A percentile compares a stretch with the other conserved stretches of the same genome.
These are phyloP conservation scores for Epichloe festucae DNA, from an alignment of 2,329 filamentous ascomycete species.

Conservation along the genomic window DNA sequence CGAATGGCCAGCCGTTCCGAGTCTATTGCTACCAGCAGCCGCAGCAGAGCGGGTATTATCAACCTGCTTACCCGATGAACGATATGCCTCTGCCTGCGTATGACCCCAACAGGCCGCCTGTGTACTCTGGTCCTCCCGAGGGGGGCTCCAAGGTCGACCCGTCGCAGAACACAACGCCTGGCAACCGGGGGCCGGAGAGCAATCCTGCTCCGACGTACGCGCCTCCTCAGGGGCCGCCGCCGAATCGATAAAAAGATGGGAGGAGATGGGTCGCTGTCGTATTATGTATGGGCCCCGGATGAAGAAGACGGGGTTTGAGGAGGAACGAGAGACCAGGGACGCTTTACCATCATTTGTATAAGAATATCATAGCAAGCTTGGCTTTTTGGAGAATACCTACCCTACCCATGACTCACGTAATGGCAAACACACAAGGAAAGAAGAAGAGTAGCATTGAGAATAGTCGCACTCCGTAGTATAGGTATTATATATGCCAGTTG, in stretches of 20 bases:
- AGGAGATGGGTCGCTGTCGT: too few species aligned
- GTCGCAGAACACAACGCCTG: constrained; percentile 25
- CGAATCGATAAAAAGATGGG: constrained; percentile 9
- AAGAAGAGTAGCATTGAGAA: background rate
- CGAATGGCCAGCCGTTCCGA: constrained; percentile 15
- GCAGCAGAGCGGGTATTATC: constrained; percentile 4
- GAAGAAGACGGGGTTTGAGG: background rate
- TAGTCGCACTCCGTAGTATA: background rate
- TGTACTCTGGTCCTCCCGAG: constrained; percentile 36
- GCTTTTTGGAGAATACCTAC: background rate
- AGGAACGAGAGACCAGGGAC: background rate
- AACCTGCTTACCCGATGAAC: constrained; percentile 33
- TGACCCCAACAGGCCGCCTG: constrained; percentile 42
- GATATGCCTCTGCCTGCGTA: constrained; percentile 43
- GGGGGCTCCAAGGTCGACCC: constrained; percentile 41
- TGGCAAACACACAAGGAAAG: background rate
- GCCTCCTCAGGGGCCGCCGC: constrained; percentile 37
- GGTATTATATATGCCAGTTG: background rate
- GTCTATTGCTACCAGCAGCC: constrained; percentile 12
- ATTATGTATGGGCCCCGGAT: too few species aligned
- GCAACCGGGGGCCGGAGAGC: constrained; percentile 12
- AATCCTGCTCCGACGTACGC: constrained; percentile 18
- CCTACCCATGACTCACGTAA: background rate
- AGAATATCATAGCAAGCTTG: background rate
- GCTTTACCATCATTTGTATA: background rate